Base-by-base conservation (phyloP, 345 rosid species). In the Hypericum androsaemum region DNA sequence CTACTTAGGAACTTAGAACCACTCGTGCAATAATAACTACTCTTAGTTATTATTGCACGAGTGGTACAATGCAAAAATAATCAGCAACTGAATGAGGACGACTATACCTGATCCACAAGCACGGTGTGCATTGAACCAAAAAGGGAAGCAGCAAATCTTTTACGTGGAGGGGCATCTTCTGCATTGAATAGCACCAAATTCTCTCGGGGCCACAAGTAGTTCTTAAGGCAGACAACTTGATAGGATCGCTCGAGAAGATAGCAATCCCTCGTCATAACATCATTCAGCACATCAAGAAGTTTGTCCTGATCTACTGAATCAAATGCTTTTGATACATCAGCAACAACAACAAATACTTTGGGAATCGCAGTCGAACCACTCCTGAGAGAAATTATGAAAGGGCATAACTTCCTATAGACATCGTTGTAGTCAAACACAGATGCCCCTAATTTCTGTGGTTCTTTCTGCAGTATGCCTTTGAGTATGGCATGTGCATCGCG, bases 321-420 rank as follows among this genome's bases (percentile, higher is more conserved):
- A 70, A 80, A 89, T 40, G 96, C 97, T 67, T 82, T 86, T 22
- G 60, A 71, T 51, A 89, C 97, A 76, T 89, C 97, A 57, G 83
- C 78, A 57, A 75, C 80, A 54, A 89, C 84, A 59, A 82, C 47
- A 64, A 68, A 86, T 56, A 82, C 54, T 43, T 57, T 62, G 56
- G 88, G 83, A 56, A 73, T 37, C 14, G 42, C 50, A 47, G 70
- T 61, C 32, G 68, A 63, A 44, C 64, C 77, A 54, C 71, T 77
- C 64, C 75, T 83, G 74, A 86, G 61, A 71, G 48, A 62, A 43
- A 63, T 53, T 28, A 83, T 53, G 72, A 81, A 89, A 8, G 78
- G 73, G 60, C 77, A 70, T 51, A 83, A 58, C 79, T 75, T 86
- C 63, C 70, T 71, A 59, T 89, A 81, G 62, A 89, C 75, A 64